Conservation (phyloP, 768 basidiomycete species). For the Leccinum obscurum region DNA sequence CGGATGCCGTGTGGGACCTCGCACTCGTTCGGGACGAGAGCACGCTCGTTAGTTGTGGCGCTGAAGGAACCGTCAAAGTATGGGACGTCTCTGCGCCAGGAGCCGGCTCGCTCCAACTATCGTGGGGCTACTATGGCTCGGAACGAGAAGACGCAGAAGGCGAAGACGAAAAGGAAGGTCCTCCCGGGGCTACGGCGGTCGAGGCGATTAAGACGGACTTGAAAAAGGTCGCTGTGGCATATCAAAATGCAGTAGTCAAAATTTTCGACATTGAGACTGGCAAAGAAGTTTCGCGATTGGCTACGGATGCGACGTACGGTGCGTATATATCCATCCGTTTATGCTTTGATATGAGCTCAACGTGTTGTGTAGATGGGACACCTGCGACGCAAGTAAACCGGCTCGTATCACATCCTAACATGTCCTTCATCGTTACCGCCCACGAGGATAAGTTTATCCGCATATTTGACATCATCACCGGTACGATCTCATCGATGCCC, state of each 20-base stretch:
- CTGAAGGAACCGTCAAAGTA: conserved; percentile 90
- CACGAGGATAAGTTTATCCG: conserved; percentile 95
- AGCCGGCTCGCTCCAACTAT: conserved; percentile 60
- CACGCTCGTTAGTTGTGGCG: conserved; percentile 84
- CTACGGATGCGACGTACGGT: conserved; percentile 63
- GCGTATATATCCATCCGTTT: conserved; percentile 19
- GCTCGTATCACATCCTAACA: conserved; percentile 87
- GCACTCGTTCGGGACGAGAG: conserved; percentile 81
- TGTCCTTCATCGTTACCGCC: conserved; percentile 83
- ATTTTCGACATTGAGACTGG: conserved; percentile 91
- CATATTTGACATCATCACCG: conserved; percentile 81
- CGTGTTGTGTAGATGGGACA: conserved; percentile 56
- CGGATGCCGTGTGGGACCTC: conserved; percentile 96
- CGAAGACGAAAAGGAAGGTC: conserved; percentile 45
- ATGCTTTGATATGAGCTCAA: conserved; percentile 5
- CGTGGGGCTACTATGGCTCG: conserved; percentile 79
- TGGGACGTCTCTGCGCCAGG: conserved; percentile 84
- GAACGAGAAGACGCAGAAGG: conserved; percentile 43
- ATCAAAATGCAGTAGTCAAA: conserved; percentile 85
- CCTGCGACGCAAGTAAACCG: conserved; percentile 80
- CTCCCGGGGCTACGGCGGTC: conserved; percentile 75
- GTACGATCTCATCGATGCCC: conserved; percentile 42
- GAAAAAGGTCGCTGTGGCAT: conserved; percentile 88
- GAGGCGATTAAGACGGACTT: conserved; percentile 81
- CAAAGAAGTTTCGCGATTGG: conserved; percentile 64